Evolutionary conservation across 2,329 filamentous ascomycete species (phyloP).

Genomic region (Teratosphaeria nubilosa): DNA sequence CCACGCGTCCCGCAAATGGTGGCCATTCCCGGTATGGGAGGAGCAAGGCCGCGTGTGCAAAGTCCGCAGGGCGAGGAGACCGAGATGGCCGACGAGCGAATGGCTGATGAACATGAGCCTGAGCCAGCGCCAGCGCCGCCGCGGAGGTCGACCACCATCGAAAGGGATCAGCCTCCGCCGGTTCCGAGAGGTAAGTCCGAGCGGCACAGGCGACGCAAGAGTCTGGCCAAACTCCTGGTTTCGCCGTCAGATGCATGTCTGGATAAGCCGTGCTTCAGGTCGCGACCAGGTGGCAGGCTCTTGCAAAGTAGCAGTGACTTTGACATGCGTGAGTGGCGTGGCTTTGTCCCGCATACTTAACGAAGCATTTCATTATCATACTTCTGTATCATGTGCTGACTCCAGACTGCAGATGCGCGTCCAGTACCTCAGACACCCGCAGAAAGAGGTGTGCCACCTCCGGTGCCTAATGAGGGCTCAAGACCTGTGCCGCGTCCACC

Average conservation of each 20-base stretch:
- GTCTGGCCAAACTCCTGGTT: background rate
- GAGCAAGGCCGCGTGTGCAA: slow-evolving; percentile 48
- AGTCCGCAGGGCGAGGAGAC: slow-evolving; percentile 39
- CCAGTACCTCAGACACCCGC: slow-evolving; percentile 20
- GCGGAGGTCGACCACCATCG: slow-evolving; percentile 29
- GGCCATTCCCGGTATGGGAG: slow-evolving; percentile 39
- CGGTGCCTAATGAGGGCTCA: slow-evolving; percentile 27
- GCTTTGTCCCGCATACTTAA: background rate
- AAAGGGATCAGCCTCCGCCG: slow-evolving; percentile 29
- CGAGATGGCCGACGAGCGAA: slow-evolving; percentile 32
- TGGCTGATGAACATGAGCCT: slow-evolving; percentile 47
- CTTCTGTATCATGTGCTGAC: slow-evolving; percentile 2
- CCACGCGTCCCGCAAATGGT: slow-evolving; percentile 29
- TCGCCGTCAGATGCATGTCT: background rate
- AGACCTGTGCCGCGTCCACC: slow-evolving; percentile 33
- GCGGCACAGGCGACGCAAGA: background rate
- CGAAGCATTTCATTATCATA: background rate
- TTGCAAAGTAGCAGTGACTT: background rate
- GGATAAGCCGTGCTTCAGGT: background rate
- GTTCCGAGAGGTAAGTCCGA: slow-evolving; percentile 42
- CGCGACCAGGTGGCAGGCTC: background rate
- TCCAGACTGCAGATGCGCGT: slow-evolving; percentile 10
- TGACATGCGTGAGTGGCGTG: slow-evolving; percentile 1
- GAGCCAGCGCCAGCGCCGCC: slow-evolving; percentile 31
- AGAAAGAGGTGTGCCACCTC: slow-evolving; percentile 18